phyloP scores from a whole-genome alignment of 345 rosid species.

The Camelina sativa region DNA sequence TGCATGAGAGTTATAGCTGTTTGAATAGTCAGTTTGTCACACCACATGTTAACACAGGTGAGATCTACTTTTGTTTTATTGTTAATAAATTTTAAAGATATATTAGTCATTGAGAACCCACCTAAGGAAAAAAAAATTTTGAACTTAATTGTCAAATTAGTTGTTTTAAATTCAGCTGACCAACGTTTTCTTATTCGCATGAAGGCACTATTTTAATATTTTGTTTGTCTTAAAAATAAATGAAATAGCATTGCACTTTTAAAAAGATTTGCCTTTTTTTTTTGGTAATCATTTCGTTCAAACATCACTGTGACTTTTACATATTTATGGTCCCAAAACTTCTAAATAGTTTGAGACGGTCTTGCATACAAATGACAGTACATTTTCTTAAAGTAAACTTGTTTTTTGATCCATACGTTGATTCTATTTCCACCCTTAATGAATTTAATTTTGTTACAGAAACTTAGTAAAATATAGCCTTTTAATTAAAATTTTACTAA shows the following conservation, averaged over 20 bases:
- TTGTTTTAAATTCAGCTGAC: not conserved
- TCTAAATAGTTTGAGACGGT: not conserved
- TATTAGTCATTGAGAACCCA: not conserved
- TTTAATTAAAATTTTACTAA: not conserved
- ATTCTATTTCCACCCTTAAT: not conserved
- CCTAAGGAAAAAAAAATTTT: not conserved
- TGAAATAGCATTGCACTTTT: not conserved
- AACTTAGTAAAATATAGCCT: not conserved
- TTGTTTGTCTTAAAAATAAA: not conserved
- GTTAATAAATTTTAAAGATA: not conserved
- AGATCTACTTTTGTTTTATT: slow-evolving; percentile 12
- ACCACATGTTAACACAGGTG: slow-evolving; percentile 49
- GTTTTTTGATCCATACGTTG: not conserved
- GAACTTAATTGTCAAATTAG: slow-evolving; percentile 6
- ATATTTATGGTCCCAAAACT: not conserved
- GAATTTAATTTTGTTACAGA: not conserved
- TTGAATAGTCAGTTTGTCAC: slow-evolving; percentile 44
- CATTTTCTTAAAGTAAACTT: not conserved
- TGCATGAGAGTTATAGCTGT: slow-evolving; percentile 62
- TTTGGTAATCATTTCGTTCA: not conserved
- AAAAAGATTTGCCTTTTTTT: not conserved
- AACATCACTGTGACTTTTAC: not conserved
- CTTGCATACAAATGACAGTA: not conserved
- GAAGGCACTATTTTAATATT: not conserved
- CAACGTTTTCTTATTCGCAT: not conserved